These are phyloP conservation scores for Yarrowia divulgata DNA, from an alignment of 805 yeast species.

Conservation along the genomic window DNA sequence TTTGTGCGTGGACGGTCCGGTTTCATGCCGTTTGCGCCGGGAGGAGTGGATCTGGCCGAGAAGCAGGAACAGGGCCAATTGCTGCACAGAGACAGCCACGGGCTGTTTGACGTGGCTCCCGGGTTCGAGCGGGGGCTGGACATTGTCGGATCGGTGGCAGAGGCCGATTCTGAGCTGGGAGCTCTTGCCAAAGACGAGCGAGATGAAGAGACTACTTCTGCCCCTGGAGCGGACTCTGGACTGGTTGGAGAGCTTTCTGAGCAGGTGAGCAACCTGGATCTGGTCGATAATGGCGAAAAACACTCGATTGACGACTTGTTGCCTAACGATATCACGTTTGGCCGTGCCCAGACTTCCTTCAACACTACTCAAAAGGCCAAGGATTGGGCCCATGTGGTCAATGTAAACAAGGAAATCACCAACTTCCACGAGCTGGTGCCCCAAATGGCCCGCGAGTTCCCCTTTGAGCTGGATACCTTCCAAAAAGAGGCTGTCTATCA, in stretches of 20 bases:
- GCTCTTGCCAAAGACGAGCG: conserved; percentile 51
- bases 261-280: conserved; percentile 13
- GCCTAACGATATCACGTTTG: conserved; percentile 60
- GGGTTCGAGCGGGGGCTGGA: conserved; percentile 78
- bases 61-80: conserved; percentile 44
- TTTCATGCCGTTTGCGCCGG: conserved; percentile 90
- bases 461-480: conserved; percentile 91
- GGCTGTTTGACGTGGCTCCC: conserved; percentile 82
- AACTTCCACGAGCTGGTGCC: conserved; percentile 91
- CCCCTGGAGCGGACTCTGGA: background rate
- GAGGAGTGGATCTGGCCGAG: conserved; percentile 63
- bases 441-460: conserved; percentile 92
- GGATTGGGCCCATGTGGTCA: conserved; percentile 96
- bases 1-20: conserved; percentile 72
- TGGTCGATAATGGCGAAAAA: background rate
- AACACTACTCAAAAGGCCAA: conserved; percentile 49
- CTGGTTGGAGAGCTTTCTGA: conserved; percentile 3
- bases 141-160: conserved; percentile 45
- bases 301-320: conserved; percentile 55
- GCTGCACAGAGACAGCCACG: conserved; percentile 73
- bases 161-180: conserved; percentile 16
- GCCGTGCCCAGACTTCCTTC: conserved; percentile 49
- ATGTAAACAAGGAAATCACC: conserved; percentile 78
- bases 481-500: conserved; percentile 98
- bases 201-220: conserved; percentile 13